Conservation (phyloP, 2,329 filamentous ascomycete species). For the Tolypocladium paradoxum region DNA sequence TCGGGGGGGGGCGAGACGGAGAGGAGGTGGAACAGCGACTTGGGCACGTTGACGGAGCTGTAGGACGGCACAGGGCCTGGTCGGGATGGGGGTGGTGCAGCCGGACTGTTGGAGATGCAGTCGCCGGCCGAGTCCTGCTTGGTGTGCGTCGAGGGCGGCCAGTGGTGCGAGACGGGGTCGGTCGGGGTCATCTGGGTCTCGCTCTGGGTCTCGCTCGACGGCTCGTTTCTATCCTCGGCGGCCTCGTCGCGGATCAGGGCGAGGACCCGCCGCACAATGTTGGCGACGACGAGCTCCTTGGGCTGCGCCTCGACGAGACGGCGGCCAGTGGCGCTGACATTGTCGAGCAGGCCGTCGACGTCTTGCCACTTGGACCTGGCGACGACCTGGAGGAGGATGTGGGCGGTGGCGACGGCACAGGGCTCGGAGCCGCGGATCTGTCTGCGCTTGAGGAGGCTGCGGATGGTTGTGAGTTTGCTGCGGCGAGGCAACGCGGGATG, state of each 20-base stretch:
- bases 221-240: conserved; percentile 64
- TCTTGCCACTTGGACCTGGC: conserved; percentile 70
- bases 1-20: conserved; percentile 53
- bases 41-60: conserved; percentile 54
- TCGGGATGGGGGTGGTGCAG: conserved; percentile 24
- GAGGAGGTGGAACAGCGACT: conserved; percentile 82
- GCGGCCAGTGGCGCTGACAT: conserved; percentile 68
- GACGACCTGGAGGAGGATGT: conserved; percentile 79
- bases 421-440: conserved; percentile 82
- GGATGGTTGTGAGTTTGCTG: conserved; percentile 1
- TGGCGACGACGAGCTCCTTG: conserved; percentile 83
- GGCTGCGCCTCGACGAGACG: conserved; percentile 75
- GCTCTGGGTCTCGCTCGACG: conserved; percentile 47
- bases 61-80: conserved; percentile 53
- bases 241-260: conserved; percentile 87
- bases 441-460: conserved; percentile 74
- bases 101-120: conserved; percentile 15
- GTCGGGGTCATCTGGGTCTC: conserved; percentile 30
- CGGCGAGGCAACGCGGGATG: not conserved
- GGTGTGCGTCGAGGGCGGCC: conserved; percentile 19
- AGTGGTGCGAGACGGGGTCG: conserved; percentile 25
- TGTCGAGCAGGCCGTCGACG: conserved; percentile 66
- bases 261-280: conserved; percentile 83
- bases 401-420: conserved; percentile 84
- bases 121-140: conserved; percentile 23